Evolutionary conservation across 2,329 filamentous ascomycete genomes (phyloP).

Genomic region (Phoma herbarum): DNA sequence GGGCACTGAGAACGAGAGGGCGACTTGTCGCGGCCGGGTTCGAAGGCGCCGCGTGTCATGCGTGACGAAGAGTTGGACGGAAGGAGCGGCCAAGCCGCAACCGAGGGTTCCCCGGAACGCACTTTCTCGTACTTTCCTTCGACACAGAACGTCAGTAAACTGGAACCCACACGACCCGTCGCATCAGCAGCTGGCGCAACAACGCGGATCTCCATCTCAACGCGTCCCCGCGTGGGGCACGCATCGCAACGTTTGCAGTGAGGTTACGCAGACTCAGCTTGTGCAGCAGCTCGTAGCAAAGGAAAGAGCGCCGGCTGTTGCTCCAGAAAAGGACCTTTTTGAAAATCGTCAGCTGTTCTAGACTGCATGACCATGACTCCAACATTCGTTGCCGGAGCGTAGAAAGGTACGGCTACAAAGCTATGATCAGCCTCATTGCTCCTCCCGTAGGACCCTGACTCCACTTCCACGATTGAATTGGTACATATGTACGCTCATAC

Average conservation of each 20-base stretch:
- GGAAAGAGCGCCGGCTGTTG: background rate
- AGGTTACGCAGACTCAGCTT: background rate
- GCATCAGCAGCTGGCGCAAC: conserved; percentile 14
- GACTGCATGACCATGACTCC: conserved; percentile 11
- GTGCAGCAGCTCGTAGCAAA: background rate
- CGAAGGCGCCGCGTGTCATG: conserved; percentile 14
- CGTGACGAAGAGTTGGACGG: conserved; percentile 8
- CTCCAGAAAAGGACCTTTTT: background rate
- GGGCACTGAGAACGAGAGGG: conserved; percentile 14
- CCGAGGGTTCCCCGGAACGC: conserved; percentile 1
- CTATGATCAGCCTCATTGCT: conserved; percentile 12
- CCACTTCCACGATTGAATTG: conserved; percentile 2
- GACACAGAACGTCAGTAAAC: conserved; percentile 14
- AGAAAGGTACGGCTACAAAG: background rate
- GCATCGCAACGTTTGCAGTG: background rate
- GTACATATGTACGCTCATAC: conserved; percentile 5
- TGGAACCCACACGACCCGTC: conserved; percentile 7
- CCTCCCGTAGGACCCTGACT: conserved; percentile 1
- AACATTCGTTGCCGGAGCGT: conserved; percentile 1
- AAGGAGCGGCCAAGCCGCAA: conserved; percentile 20
- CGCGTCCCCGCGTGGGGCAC: conserved; percentile 1
- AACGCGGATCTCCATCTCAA: conserved; percentile 13
- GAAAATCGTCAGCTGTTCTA: conserved; percentile 7
- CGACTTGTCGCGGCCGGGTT: conserved; percentile 4
- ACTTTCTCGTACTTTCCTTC: conserved; percentile 4